Evolutionary conservation across 2,329 filamentous ascomycete genomes (phyloP).

Genomic region (Trichoderma simmonsii): DNA sequence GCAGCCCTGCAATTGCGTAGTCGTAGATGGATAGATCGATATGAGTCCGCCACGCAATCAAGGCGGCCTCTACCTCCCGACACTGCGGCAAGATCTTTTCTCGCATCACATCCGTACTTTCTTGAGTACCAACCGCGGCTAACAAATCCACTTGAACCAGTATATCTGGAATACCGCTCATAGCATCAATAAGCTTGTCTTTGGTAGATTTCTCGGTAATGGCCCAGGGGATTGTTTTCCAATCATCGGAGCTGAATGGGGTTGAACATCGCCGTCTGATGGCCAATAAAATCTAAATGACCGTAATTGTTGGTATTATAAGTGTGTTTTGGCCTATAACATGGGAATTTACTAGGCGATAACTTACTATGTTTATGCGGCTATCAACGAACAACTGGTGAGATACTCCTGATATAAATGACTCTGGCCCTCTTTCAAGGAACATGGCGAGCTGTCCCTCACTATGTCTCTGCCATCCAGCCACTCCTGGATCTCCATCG

Average conservation of each 20-base stretch:
- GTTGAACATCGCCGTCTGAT: neutral
- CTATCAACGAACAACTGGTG: conserved; percentile 10
- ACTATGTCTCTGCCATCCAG: conserved; percentile 12
- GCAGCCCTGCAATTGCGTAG: neutral
- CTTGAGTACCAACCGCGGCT: neutral
- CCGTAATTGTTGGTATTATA: too few species aligned
- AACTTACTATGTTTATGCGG: conserved; percentile 4
- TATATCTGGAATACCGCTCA: neutral
- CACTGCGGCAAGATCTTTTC: neutral
- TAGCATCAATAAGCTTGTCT: neutral
- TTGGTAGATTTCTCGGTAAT: conserved; percentile 2
- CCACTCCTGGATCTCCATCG: neutral
- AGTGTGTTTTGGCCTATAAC: too few species aligned
- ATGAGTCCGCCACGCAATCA: neutral
- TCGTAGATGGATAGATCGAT: conserved; percentile 2
- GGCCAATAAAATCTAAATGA: neutral
- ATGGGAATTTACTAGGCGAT: neutral
- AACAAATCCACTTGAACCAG: neutral
- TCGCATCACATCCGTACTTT: neutral
- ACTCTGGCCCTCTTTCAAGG: neutral
- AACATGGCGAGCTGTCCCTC: conserved; percentile 13
- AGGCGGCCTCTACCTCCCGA: neutral
- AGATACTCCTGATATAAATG: neutral
- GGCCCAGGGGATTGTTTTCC: conserved; percentile 3
- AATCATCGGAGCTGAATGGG: neutral